Conservation (phyloP, 768 basidiomycete species). For the Boletus rex-veris region DNA sequence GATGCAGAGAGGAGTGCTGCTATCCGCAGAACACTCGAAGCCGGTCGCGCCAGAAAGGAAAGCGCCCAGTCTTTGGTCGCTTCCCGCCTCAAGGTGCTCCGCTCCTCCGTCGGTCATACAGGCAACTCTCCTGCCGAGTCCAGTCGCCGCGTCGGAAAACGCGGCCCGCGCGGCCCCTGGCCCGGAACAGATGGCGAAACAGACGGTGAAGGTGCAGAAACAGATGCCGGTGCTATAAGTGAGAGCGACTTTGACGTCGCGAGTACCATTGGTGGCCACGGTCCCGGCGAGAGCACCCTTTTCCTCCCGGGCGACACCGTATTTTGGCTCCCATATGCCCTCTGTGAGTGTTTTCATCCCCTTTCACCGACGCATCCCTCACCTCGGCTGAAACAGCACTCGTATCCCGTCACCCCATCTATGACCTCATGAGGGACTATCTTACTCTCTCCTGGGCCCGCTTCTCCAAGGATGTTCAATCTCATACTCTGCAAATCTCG, state of each 20-base stretch:
- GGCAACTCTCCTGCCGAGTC: constrained; percentile 49
- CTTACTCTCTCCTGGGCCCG: constrained; percentile 94
- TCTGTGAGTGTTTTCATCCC: constrained; percentile 54
- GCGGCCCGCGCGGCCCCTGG: constrained; percentile 68
- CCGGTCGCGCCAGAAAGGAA: constrained; percentile 73
- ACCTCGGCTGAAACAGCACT: constrained; percentile 47
- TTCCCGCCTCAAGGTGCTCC: constrained; percentile 62
- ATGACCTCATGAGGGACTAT: constrained; percentile 93
- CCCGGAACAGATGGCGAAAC: constrained; percentile 64
- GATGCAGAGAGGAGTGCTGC: constrained; percentile 83
- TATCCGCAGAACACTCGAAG: constrained; percentile 79
- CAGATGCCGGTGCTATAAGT: constrained; percentile 70
- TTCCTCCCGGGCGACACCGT: constrained; percentile 88
- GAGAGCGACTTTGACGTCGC: constrained; percentile 86
- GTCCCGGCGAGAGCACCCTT: constrained; percentile 82
- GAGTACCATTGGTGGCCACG: constrained; percentile 70
- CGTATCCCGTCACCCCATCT: constrained; percentile 90
- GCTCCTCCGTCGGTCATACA: constrained; percentile 45
- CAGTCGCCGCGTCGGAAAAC: constrained; percentile 55
- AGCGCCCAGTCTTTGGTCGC: constrained; percentile 71
- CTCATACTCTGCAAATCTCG: constrained; percentile 85
- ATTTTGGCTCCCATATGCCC: constrained; percentile 92
- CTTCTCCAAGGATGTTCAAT: constrained; percentile 91
- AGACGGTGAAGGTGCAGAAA: constrained; percentile 66
- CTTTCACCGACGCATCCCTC: constrained; percentile 1